Percentiles rank a stretch among this genome's conserved stretches.
phyloP scores from a whole-genome alignment of 495 filamentous ascomycete genomes.

The Daldinia vernicosa region DNA sequence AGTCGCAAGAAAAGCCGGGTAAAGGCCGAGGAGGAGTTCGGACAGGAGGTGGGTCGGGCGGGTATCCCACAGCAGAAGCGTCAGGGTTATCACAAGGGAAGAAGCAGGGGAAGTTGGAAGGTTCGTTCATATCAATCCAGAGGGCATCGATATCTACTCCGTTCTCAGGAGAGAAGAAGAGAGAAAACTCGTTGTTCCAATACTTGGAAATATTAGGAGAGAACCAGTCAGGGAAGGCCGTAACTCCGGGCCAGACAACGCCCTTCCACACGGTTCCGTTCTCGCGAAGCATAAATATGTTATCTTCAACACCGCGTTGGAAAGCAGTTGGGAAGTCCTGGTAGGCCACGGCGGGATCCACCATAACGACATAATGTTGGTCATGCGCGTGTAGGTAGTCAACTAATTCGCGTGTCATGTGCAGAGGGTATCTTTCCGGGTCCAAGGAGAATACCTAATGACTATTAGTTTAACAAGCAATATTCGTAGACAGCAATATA shows the following conservation, averaged over 20 bases:
- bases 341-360: constrained; percentile 82
- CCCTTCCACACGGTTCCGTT: constrained; percentile 77
- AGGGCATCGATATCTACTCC: constrained; percentile 86
- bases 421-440: constrained; percentile 73
- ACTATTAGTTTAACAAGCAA: neutral
- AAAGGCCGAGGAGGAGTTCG: constrained; percentile 68
- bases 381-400: constrained; percentile 74
- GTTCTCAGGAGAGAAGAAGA: constrained; percentile 70
- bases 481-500: neutral
- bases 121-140: constrained; percentile 92
- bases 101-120: constrained; percentile 68
- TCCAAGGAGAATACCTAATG: constrained; percentile 76
- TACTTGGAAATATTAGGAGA: constrained; percentile 68
- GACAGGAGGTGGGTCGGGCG: constrained; percentile 72
- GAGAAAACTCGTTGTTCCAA: constrained; percentile 76
- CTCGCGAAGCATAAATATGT: constrained; percentile 69
- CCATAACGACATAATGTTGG: constrained; percentile 87
- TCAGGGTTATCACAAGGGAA: constrained; percentile 74
- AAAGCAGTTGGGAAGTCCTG: constrained; percentile 69
- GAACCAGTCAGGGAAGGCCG: constrained; percentile 89
- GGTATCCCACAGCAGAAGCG: constrained; percentile 63
- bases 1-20: constrained; percentile 75
- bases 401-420: constrained; percentile 73
- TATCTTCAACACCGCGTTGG: constrained; percentile 66
- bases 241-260: constrained; percentile 86